phyloP scores from a whole-genome alignment of 2,329 filamentous ascomycete genomes.

The Aplosporella prunicola region DNA sequence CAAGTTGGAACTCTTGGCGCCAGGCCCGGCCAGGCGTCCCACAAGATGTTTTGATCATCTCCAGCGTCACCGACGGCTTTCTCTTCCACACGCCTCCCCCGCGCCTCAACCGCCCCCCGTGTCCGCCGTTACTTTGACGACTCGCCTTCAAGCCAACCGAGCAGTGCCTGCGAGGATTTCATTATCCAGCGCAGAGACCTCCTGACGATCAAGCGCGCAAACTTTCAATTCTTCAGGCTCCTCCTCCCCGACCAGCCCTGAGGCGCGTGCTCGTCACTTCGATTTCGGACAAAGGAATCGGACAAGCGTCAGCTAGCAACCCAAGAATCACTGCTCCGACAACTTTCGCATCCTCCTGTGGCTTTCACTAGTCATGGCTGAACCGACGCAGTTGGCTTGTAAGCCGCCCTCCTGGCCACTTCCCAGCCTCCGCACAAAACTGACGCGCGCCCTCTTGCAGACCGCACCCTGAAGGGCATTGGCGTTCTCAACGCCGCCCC shows the following conservation, averaged over 20 bases:
- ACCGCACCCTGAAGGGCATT: slow-evolving; percentile 93
- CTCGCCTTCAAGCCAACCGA: slow-evolving; percentile 11
- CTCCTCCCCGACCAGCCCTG: slow-evolving; percentile 2
- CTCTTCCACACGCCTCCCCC: background rate
- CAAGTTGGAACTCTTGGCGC: background rate
- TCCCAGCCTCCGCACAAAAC: background rate
- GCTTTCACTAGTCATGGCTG: slow-evolving; percentile 91
- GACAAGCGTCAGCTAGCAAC: background rate
- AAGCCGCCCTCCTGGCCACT: slow-evolving; percentile 24
- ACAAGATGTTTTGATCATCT: background rate
- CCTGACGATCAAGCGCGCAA: slow-evolving; percentile 1
- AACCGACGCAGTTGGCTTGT: slow-evolving; percentile 88
- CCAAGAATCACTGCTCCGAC: slow-evolving; percentile 14
- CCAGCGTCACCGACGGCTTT: background rate
- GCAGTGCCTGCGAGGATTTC: slow-evolving; percentile 12
- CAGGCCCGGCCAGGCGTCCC: background rate
- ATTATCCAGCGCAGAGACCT: slow-evolving; percentile 12
- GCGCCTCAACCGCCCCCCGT: slow-evolving; percentile 8
- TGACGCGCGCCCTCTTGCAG: slow-evolving; percentile 27
- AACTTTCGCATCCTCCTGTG: slow-evolving; percentile 45
- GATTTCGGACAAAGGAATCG: slow-evolving; percentile 11
- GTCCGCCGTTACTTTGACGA: slow-evolving; percentile 10
- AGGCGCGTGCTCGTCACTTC: slow-evolving; percentile 2
- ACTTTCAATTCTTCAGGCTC: slow-evolving; percentile 1
- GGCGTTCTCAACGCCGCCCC: slow-evolving; percentile 87